phyloP scores from a whole-genome alignment of 2,329 filamentous ascomycete species.

The Pseudocercospora fijiensis region DNA sequence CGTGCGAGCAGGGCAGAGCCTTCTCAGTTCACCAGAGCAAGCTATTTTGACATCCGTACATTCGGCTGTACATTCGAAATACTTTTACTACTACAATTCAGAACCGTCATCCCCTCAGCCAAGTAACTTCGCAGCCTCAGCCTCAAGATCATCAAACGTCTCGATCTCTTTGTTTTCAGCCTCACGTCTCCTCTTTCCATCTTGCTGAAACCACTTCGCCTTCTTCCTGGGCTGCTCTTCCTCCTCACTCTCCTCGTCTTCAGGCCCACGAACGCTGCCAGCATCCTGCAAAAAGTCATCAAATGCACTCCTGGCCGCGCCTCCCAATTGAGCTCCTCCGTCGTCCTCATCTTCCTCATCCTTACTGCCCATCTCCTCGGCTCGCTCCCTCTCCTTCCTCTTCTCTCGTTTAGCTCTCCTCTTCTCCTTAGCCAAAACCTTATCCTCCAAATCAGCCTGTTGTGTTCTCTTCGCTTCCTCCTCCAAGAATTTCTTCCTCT shows the following conservation, averaged over 20 bases:
- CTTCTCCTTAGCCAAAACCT: slow-evolving; percentile 75
- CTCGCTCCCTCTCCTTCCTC: slow-evolving; percentile 60
- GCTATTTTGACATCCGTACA: no score
- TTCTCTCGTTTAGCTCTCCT: slow-evolving; percentile 72
- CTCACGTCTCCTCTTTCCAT: slow-evolving; percentile 55
- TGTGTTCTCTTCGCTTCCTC: slow-evolving; percentile 69
- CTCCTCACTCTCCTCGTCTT: slow-evolving; percentile 47
- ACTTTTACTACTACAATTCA: neutral
- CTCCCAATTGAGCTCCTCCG: slow-evolving; percentile 28
- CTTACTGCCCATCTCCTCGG: slow-evolving; percentile 19
- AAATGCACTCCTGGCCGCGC: slow-evolving; percentile 40
- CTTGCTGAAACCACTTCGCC: slow-evolving; percentile 79
- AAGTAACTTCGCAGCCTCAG: slow-evolving; percentile 70
- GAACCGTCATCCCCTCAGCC: slow-evolving; percentile 21
- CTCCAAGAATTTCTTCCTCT: slow-evolving; percentile 75
- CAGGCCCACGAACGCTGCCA: slow-evolving; percentile 34
- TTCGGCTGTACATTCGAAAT: neutral
- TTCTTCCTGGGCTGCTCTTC: slow-evolving; percentile 58
- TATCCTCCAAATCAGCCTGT: slow-evolving; percentile 78
- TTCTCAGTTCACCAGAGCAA: no score
- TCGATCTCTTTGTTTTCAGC: slow-evolving; percentile 64
- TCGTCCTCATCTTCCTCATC: slow-evolving; percentile 25
- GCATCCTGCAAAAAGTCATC: slow-evolving; percentile 46
- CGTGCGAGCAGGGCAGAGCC: no score
- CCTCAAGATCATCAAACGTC: slow-evolving; percentile 76